Conservation (phyloP, 208 protist genomes). For the Blastocrithidia nonstop region DNA sequence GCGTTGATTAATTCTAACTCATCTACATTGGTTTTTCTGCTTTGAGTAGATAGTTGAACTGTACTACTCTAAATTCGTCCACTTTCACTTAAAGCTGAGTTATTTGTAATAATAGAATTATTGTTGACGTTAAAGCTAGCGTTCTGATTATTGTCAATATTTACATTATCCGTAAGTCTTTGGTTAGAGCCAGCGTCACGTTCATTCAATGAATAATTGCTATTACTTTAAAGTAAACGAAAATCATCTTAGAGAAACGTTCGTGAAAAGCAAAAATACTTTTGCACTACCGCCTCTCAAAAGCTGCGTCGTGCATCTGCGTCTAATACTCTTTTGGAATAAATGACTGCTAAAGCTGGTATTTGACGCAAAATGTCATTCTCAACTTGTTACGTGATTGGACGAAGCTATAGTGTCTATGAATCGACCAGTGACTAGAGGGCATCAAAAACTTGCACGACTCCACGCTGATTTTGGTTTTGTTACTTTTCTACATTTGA, state of each 20-base stretch:
- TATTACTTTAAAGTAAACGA: constrained; percentile 19
- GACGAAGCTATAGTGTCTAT: constrained; percentile 36
- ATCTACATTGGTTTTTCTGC: no score
- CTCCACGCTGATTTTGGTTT: constrained; percentile 30
- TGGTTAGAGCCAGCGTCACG: no score
- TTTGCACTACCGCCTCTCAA: constrained; percentile 69
- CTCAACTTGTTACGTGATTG: constrained; percentile 67
- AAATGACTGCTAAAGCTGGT: constrained; percentile 54
- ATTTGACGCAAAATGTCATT: constrained; percentile 70
- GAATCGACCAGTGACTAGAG: constrained; percentile 62
- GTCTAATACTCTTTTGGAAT: constrained; percentile 32
- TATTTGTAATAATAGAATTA: no score
- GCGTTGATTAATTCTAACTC: no score
- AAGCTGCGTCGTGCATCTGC: constrained; percentile 37
- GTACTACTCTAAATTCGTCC: no score
- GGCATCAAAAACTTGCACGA: constrained; percentile 51
- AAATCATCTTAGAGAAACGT: constrained; percentile 72
- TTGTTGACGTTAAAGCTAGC: no score
- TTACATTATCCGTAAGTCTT: no score
- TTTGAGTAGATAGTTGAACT: no score
- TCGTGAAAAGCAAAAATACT: constrained; percentile 75
- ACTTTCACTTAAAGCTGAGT: no score
- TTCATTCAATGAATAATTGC: no score
- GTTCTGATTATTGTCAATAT: no score
- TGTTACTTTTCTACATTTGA: constrained; percentile 12